These are phyloP conservation scores for Penicillium psychrosexuale DNA, from an alignment of 2,329 filamentous ascomycete genomes.

Conservation along the genomic window DNA sequence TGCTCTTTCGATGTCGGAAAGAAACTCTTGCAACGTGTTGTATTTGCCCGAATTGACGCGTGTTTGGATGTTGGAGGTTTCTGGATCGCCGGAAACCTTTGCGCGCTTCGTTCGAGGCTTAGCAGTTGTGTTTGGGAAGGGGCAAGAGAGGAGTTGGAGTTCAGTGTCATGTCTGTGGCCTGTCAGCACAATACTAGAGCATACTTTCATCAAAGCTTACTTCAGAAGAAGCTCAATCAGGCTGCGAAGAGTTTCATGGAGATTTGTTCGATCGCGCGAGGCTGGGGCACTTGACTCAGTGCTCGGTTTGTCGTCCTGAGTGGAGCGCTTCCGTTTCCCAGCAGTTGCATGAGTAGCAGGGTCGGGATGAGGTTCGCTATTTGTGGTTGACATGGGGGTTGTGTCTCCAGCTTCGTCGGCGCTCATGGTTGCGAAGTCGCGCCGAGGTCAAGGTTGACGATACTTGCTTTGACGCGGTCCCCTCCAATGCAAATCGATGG, in stretches of 20 bases:
- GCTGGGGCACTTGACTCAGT: slow-evolving; percentile 25
- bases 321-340: slow-evolving; percentile 44
- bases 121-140: slow-evolving; percentile 34
- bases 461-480: slow-evolving; percentile 16
- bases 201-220: slow-evolving; percentile 22
- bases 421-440: slow-evolving; percentile 34
- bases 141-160: slow-evolving; percentile 42
- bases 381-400: slow-evolving; percentile 31
- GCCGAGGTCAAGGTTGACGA: slow-evolving; percentile 18
- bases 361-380: slow-evolving; percentile 36
- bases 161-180: slow-evolving; percentile 42
- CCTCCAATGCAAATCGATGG: slow-evolving; percentile 10
- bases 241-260: slow-evolving; percentile 37
- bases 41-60: slow-evolving; percentile 40
- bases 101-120: slow-evolving; percentile 45
- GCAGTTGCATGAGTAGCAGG: slow-evolving; percentile 32
- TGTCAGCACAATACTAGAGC: slow-evolving; percentile 19
- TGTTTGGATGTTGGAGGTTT: slow-evolving; percentile 38
- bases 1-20: slow-evolving; percentile 43
- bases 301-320: slow-evolving; percentile 30
- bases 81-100: slow-evolving; percentile 38
- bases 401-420: slow-evolving; percentile 36
- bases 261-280: slow-evolving; percentile 30
- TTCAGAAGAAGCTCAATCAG: slow-evolving; percentile 33
- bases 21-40: slow-evolving; percentile 41